Percentiles rank a stretch among this genome's conserved stretches.
Evolutionary conservation across 352 stramenopile species (phyloP).

Genomic region (Globisporangium recalcitrans): DNA sequence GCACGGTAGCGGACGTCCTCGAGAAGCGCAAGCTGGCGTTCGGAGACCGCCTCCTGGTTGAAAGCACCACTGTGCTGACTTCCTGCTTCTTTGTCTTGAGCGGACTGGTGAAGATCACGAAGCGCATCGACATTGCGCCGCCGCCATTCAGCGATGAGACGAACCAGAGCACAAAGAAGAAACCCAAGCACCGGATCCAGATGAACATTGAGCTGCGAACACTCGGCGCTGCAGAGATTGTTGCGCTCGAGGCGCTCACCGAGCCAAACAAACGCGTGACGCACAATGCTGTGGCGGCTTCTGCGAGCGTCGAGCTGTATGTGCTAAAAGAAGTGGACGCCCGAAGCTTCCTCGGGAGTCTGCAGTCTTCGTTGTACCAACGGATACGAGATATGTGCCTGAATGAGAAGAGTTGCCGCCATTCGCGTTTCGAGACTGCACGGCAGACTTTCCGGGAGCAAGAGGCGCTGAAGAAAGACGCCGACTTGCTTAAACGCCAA

Average conservation of each 20-base stretch:
- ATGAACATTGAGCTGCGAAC: constrained; percentile 35
- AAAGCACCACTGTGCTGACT: constrained; percentile 16
- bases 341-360: constrained; percentile 11
- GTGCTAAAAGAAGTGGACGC: constrained; percentile 28
- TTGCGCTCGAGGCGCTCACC: constrained; percentile 33
- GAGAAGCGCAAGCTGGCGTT: constrained; percentile 42
- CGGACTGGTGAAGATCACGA: constrained; percentile 29
- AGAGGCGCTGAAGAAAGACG: constrained; percentile 7
- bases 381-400: constrained; percentile 1
- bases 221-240: constrained; percentile 25
- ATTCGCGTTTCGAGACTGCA: background rate
- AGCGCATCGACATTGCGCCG: constrained; percentile 19
- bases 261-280: constrained; percentile 16
- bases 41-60: constrained; percentile 29
- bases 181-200: constrained; percentile 14
- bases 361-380: constrained; percentile 8
- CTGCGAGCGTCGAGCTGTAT: constrained; percentile 42
- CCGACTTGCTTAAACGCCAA: background rate
- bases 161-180: constrained; percentile 20
- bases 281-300: constrained; percentile 25
- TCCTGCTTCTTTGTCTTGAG: constrained; percentile 39
- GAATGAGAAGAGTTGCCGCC: background rate
- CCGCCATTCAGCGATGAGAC: background rate
- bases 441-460: constrained; percentile 7
- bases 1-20: constrained; percentile 32